phyloP scores from a whole-genome alignment of 1,284 basidiomycete genomes.

The Rhodotorula sp. region DNA sequence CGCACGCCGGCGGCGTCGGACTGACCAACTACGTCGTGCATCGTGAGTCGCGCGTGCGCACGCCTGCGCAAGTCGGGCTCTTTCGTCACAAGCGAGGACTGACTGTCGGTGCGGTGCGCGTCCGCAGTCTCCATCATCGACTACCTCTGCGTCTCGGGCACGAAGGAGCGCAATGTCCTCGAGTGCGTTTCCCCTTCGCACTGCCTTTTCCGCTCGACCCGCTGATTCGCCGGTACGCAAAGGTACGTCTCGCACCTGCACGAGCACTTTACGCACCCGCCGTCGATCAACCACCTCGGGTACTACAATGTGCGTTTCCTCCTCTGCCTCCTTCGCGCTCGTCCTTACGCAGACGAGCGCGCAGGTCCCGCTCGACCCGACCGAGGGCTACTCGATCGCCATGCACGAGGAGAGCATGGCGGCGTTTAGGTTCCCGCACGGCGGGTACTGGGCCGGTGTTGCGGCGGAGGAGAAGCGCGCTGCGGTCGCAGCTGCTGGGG shows the following conservation, averaged over 20 bases:
- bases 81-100: neutral
- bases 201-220: neutral
- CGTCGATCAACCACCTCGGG: constrained; percentile 80
- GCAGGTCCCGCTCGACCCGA: constrained; percentile 34
- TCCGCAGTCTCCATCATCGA: constrained; percentile 69
- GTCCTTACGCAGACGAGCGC: neutral
- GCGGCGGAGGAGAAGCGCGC: neutral
- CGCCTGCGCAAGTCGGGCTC: neutral
- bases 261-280: constrained; percentile 86
- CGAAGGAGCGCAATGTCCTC: constrained; percentile 90
- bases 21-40: constrained; percentile 92
- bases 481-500: too few relatives aligned
- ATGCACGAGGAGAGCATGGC: constrained; percentile 55
- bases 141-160: constrained; percentile 85
- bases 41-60: constrained; percentile 34
- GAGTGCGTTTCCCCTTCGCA: constrained; percentile 55
- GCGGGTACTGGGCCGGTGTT: constrained; percentile 52
- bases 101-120: neutral
- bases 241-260: constrained; percentile 84
- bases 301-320: constrained; percentile 69
- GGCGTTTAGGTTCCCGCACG: constrained; percentile 53
- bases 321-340: neutral
- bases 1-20: constrained; percentile 93
- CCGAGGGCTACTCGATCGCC: constrained; percentile 49
- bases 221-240: neutral